Evolutionary conservation across 129 eudicot genomes (phyloP), one percentile per base, ranked within the genome.

Genomic region (Centaurea solstitialis): DNA sequence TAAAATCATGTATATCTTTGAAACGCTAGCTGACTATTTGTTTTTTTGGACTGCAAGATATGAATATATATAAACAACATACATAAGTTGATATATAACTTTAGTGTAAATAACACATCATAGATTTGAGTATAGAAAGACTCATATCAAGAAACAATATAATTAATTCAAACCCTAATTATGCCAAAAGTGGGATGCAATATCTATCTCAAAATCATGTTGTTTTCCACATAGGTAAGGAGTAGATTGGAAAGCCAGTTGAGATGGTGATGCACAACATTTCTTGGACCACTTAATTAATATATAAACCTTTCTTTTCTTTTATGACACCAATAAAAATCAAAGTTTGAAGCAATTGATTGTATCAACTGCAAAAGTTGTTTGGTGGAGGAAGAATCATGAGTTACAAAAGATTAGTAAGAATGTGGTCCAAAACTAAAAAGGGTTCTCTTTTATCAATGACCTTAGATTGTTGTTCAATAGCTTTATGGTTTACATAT

Each of bases 371-470:
- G 80, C 62, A 84, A 84, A 84, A 74, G 81, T 70, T 80, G 57
- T 70, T 78, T 67, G 86, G 91, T 88, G 87, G 91, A 85, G 85
- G 78, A 71, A 77, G 79, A 76, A 82, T 81, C 79, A 78, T 75
- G 80, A 61, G 83, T 72, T 84, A 45, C 78, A 53, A 62, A 81
- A 81, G 84, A 75, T 65, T 66, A 62, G 71, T 40, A 78, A 24
- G 77, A 12, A 81, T 84, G 91, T 87, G 90, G 90, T 87, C 90
- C 93, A 76, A 61, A 57, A 70, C 18, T 68, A 69, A 76, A 82
- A 82, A 75, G 35, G 70, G 66, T 5, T 45, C 53, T 24, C 68
- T 70, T 82, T 87, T 80, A 80, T 79, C 76, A 77, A 81, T 79
- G 78, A 70, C 67, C 70, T 66, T 82, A 69, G 87, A 24, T 82